Evolutionary conservation across 2,329 filamentous ascomycete species (phyloP).

Genomic region (Aspergillus nomiae): DNA sequence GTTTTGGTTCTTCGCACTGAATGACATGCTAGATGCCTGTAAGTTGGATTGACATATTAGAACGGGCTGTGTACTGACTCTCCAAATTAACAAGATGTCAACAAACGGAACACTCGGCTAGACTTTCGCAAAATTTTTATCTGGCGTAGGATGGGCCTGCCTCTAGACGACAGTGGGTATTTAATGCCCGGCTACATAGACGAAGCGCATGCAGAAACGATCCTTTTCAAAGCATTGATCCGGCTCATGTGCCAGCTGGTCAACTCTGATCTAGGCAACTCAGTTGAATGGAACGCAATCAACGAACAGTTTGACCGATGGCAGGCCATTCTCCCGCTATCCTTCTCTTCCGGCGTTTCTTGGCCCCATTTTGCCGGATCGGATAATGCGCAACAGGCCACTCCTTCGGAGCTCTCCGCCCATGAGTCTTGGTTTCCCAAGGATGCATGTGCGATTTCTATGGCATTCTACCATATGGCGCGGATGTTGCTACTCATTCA

Average conservation of each 20-base stretch:
- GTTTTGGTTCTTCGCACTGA: constrained; percentile 19
- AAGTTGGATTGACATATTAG: background rate
- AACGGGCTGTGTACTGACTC: background rate
- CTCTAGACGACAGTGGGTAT: background rate
- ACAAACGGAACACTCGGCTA: background rate
- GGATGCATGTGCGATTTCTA: constrained; percentile 17
- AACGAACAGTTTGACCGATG: background rate
- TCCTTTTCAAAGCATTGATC: background rate
- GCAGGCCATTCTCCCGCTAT: background rate
- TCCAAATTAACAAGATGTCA: background rate
- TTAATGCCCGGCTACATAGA: background rate
- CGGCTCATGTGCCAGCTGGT: background rate
- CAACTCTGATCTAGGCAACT: background rate
- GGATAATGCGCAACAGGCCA: background rate
- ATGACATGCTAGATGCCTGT: constrained; percentile 21
- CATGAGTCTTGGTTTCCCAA: constrained; percentile 19
- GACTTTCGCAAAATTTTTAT: background rate
- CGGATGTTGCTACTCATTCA: constrained; percentile 17
- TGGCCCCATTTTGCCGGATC: background rate
- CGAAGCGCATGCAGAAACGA: background rate
- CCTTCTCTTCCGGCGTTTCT: background rate
- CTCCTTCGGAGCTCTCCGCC: background rate
- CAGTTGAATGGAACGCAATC: background rate
- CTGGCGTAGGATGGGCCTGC: background rate
- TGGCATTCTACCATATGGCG: constrained; percentile 24